Base-by-base conservation (phyloP, 805 yeast genomes). In the Saccharomycopsis babjevae region DNA sequence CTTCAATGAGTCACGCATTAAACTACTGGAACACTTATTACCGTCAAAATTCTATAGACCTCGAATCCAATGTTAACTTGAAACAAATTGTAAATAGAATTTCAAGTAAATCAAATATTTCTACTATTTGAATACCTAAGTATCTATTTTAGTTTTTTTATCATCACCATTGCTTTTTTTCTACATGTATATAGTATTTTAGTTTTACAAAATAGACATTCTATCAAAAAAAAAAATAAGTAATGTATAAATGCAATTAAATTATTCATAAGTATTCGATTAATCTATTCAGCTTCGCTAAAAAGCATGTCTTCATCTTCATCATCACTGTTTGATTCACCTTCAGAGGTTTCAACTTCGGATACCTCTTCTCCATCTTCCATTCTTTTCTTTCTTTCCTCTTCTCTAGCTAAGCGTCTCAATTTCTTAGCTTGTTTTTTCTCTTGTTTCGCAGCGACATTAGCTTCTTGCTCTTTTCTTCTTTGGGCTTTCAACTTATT, bases 381-480 rank as follows among this genome's bases (percentile, higher is more conserved):
- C 11, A 46, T 46, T 10, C 13, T 46, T 46, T 46, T 46, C 43
- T 65, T 70, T 6, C 39, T 66, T 28, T 70, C 74, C 61, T 69
- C 75, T 71, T 80, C 70, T 76, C 85, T 74, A 67, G 79, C 82
- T 74, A 79, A 74, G 73, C 83, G 79, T 68, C 96, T 83, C 61
- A 83, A 83, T 67, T 85, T 85, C 76, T 87, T 88, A 10, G 84
- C 88, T 50, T 82, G 84, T 69, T 86, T 86, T 68, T 79, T 85
- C 57, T 84, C 90, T 65, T 83, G 82, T 79, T 88, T 92, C 60
- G 81, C 83, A 25, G 83, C 80, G 59, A 92, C 87, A 69, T 91
- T 89, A 54, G 80, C 92, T 66, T 83, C 84, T 73, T 92, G 97
- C 68, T 81, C 84, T 66, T 83, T 83, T 70, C 87, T 82, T 74